phyloP scores from a whole-genome alignment of 208 protist genomes.

The Acanthamoeba triangularis region DNA sequence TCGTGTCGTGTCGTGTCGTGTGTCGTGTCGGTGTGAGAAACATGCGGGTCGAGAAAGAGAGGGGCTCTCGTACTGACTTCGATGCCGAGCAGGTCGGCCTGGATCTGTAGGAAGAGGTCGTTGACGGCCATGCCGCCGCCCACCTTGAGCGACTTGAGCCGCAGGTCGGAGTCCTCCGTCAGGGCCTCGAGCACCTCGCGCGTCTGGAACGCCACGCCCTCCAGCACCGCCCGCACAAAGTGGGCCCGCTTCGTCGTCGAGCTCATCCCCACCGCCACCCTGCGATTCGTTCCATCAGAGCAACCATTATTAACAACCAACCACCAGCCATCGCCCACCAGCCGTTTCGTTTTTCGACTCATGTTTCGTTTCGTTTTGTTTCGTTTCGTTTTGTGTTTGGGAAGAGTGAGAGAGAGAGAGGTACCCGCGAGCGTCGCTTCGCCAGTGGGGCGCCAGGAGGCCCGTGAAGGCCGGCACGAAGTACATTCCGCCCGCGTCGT shows the following conservation, averaged over 20 bases:
- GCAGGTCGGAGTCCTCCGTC: constrained; percentile 91
- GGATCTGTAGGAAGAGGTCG: constrained; percentile 96
- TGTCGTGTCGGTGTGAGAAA: not conserved
- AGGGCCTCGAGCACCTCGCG: constrained; percentile 88
- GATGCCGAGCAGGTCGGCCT: constrained; percentile 94
- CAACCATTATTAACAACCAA: too few relatives aligned
- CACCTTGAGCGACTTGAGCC: constrained; percentile 93
- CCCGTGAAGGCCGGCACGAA: constrained; percentile 99
- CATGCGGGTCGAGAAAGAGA: not conserved
- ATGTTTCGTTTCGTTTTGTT: too few relatives aligned
- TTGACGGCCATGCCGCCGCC: constrained; percentile 97
- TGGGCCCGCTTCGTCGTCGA: constrained; percentile 81
- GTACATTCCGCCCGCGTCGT: constrained; percentile 90
- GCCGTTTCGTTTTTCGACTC: too few relatives aligned
- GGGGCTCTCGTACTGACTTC: constrained; percentile 81
- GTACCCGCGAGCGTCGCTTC: constrained; percentile 95
- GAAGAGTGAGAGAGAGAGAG: constrained; percentile 62
- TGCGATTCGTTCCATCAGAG: too few relatives aligned
- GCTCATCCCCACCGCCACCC: constrained; percentile 75
- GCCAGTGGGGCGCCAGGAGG: constrained; percentile 98
- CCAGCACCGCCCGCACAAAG: constrained; percentile 86
- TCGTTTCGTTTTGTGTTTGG: too few relatives aligned
- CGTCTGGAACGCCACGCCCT: constrained; percentile 85
- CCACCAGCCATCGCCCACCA: too few relatives aligned
- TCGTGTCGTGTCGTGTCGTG: not conserved